These are phyloP conservation scores for Puccinia triticina DNA, from an alignment of 1,284 basidiomycete species.

Conservation along the genomic window DNA sequence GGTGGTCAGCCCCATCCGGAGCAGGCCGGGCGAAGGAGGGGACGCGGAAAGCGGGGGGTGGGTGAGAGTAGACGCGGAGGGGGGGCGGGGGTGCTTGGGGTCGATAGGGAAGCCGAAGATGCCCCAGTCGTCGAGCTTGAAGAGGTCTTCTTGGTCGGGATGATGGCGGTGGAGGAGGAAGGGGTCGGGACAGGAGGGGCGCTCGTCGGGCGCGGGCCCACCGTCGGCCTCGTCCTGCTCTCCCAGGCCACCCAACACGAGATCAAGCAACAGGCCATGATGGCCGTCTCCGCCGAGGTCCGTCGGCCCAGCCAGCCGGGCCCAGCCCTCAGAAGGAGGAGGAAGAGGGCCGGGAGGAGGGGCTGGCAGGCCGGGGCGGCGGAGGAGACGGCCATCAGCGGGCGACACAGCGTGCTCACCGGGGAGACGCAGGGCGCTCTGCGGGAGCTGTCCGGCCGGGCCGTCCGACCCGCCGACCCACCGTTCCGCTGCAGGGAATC, in stretches of 20 bases:
- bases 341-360: no score
- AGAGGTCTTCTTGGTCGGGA: neutral
- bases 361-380: neutral
- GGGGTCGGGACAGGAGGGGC: neutral
- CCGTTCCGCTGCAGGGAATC: slow-evolving; percentile 51
- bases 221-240: neutral
- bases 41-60: neutral
- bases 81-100: neutral
- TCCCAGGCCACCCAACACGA: slow-evolving; percentile 40
- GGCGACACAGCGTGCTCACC: neutral
- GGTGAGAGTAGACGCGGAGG: neutral
- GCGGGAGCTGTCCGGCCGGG: neutral
- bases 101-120: slow-evolving; percentile 4
- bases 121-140: neutral
- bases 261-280: slow-evolving; percentile 15
- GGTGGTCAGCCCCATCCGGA: neutral
- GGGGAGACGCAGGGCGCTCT: no score
- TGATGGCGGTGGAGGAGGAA: neutral
- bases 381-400: no score
- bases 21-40: neutral
- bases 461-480: neutral
- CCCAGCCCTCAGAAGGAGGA: no score
- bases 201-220: no score
- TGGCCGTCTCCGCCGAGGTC: no score
- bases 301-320: no score